Evolutionary conservation across 371 early-diverging fungal species (phyloP).

Genomic region (Haplosporangium sp.): DNA sequence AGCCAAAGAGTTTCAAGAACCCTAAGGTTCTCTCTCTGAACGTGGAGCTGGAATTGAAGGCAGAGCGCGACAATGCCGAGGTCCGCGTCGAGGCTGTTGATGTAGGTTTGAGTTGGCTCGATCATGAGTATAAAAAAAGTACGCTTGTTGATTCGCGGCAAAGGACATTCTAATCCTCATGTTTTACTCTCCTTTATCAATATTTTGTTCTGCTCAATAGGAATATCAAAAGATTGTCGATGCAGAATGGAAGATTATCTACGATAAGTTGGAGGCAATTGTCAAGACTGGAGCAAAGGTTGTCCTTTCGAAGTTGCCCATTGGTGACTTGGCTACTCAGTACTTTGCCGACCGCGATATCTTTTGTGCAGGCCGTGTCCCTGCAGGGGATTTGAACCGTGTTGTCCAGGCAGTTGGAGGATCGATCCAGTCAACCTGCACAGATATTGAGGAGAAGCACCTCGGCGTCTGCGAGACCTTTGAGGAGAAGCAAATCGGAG

Average conservation of each 20-base stretch:
- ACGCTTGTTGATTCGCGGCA: no score
- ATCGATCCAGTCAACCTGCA: constrained; percentile 90
- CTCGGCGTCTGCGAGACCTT: constrained; percentile 93
- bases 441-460: constrained; percentile 86
- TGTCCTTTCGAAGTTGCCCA: constrained; percentile 97
- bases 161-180: background rate
- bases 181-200: background rate
- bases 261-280: constrained; percentile 98
- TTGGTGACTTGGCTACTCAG: constrained; percentile 99
- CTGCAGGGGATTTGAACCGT: constrained; percentile 93
- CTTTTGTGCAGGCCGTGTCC: constrained; percentile 99
- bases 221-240: constrained; percentile 99
- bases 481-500: constrained; percentile 99
- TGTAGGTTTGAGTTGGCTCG: constrained; percentile 60
- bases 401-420: constrained; percentile 98
- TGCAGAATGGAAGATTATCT: constrained; percentile 99
- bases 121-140: no score
- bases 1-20: constrained; percentile 96
- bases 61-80: constrained; percentile 99
- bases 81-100: constrained; percentile 95
- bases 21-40: constrained; percentile 97
- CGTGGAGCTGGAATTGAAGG: constrained; percentile 99
- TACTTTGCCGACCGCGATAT: constrained; percentile 99
- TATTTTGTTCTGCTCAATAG: constrained; percentile 36
- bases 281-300: constrained; percentile 99